These are phyloP conservation scores for Penicillium canariense DNA, from an alignment of 495 filamentous ascomycete genomes.

Conservation along the genomic window DNA sequence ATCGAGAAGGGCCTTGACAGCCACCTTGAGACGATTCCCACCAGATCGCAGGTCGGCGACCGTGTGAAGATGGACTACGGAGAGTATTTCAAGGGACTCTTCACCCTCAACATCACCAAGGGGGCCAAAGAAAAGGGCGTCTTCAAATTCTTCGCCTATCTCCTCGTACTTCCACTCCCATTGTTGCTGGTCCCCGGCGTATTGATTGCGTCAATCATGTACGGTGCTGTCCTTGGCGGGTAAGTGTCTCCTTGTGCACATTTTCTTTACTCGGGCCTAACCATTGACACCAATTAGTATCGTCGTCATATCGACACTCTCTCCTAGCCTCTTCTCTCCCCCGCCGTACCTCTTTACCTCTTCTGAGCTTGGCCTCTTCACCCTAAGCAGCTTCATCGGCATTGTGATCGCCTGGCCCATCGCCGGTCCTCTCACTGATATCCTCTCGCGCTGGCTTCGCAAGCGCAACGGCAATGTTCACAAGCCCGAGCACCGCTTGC, in stretches of 20 bases:
- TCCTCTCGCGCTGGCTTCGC: slow-evolving; percentile 29
- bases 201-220: slow-evolving; percentile 32
- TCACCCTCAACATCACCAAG: slow-evolving; percentile 25
- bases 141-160: slow-evolving; percentile 19
- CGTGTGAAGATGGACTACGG: slow-evolving; percentile 20
- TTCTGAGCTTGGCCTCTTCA: slow-evolving; percentile 29
- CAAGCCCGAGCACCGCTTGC: slow-evolving; percentile 32
- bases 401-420: slow-evolving; percentile 31
- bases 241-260: slow-evolving; percentile 20
- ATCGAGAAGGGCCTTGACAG: slow-evolving; percentile 14
- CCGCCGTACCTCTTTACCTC: slow-evolving; percentile 33
- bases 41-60: slow-evolving; percentile 10
- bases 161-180: slow-evolving; percentile 35
- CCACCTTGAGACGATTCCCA: slow-evolving; percentile 21
- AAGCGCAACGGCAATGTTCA: slow-evolving; percentile 28
- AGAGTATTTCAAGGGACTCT: slow-evolving; percentile 30
- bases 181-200: slow-evolving; percentile 30
- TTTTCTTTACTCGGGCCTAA: background rate
- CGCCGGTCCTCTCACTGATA: slow-evolving; percentile 32
- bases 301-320: slow-evolving; percentile 30
- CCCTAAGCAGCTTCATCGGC: slow-evolving; percentile 30
- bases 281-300: slow-evolving; percentile 8
- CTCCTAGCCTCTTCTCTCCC: slow-evolving; percentile 22
- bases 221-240: slow-evolving; percentile 38
- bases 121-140: slow-evolving; percentile 18